phyloP scores from a whole-genome alignment of 768 basidiomycete genomes.

The Lyophyllum atratum region DNA sequence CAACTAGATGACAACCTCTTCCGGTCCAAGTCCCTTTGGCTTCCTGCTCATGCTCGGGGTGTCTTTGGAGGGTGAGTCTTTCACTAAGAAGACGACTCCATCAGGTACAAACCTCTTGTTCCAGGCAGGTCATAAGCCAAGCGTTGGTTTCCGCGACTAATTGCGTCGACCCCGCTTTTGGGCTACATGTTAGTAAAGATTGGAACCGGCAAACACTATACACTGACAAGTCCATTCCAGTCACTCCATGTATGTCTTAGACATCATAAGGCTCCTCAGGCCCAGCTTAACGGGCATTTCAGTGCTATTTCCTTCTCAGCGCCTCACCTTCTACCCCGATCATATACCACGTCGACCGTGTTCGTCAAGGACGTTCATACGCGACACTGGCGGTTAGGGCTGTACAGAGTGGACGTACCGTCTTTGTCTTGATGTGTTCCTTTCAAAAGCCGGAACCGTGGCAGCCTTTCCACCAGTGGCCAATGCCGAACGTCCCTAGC shows the following conservation, averaged over 20 bases:
- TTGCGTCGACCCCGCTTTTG: constrained; percentile 64
- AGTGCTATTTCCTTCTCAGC: constrained; percentile 84
- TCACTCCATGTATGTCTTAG: constrained; percentile 64
- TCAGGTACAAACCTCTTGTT: too few relatives aligned
- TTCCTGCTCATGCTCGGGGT: constrained; percentile 64
- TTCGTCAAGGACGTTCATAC: constrained; percentile 77
- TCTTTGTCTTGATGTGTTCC: constrained; percentile 73
- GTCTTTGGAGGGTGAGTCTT: constrained; percentile 74
- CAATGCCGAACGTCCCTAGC: constrained; percentile 59
- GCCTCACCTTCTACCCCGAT: constrained; percentile 75
- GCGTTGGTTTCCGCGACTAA: constrained; percentile 82
- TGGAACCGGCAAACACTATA: background rate
- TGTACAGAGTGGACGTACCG: constrained; percentile 48
- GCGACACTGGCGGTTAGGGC: constrained; percentile 66
- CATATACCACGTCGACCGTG: constrained; percentile 74
- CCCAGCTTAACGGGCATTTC: background rate
- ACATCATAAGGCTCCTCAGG: background rate
- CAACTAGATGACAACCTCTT: constrained; percentile 76
- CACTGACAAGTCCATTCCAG: constrained; percentile 31
- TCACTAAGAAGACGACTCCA: too few relatives aligned
- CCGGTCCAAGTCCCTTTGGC: constrained; percentile 72
- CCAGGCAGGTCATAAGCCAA: constrained; percentile 81
- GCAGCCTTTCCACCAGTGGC: constrained; percentile 70
- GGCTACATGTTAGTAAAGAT: constrained; percentile 63
- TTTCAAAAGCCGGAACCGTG: constrained; percentile 80